These are phyloP conservation scores for Emmonsiellopsis sp. DNA, from an alignment of 2,329 filamentous ascomycete genomes.

Conservation along the genomic window DNA sequence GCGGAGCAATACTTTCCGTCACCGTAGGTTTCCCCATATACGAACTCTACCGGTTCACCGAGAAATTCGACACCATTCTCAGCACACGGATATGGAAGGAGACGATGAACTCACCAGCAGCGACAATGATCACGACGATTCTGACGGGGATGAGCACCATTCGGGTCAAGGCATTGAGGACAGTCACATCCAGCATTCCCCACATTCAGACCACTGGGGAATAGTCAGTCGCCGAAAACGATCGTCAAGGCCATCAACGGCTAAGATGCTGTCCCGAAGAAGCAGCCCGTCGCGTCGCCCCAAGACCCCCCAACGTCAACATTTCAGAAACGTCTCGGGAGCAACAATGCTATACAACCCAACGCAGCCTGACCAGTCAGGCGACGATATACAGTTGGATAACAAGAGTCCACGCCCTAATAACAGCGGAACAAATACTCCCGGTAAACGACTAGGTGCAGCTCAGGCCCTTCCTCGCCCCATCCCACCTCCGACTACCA, in stretches of 20 bases:
- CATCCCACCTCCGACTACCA: slow-evolving; percentile 43
- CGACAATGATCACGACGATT: slow-evolving; percentile 59
- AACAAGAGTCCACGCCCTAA: no score
- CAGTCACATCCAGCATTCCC: slow-evolving; percentile 1
- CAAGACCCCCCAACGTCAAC: slow-evolving; percentile 38
- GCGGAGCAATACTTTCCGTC: slow-evolving; percentile 19
- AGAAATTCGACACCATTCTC: slow-evolving; percentile 38
- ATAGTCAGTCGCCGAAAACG: slow-evolving; percentile 26
- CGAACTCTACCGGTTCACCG: slow-evolving; percentile 19
- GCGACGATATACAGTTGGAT: background rate
- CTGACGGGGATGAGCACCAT: slow-evolving; percentile 16
- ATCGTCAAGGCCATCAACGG: slow-evolving; percentile 34
- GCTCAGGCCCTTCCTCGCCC: slow-evolving; percentile 44
- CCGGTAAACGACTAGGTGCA: slow-evolving; percentile 21
- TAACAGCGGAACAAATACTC: background rate
- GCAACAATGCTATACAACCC: slow-evolving; percentile 82
- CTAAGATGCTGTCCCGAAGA: slow-evolving; percentile 29
- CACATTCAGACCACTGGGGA: slow-evolving; percentile 12
- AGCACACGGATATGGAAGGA: slow-evolving; percentile 72
- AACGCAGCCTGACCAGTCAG: slow-evolving; percentile 25
- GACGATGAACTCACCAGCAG: slow-evolving; percentile 76
- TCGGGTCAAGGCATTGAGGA: slow-evolving; percentile 14
- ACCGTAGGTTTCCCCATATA: slow-evolving; percentile 28
- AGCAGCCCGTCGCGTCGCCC: slow-evolving; percentile 28
- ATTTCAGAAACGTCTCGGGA: slow-evolving; percentile 67